A percentile compares a stretch with the other conserved stretches of the same genome.
These are phyloP conservation scores for Lindgomyces ingoldianus DNA, from an alignment of 495 filamentous ascomycete genomes.

Conservation along the genomic window DNA sequence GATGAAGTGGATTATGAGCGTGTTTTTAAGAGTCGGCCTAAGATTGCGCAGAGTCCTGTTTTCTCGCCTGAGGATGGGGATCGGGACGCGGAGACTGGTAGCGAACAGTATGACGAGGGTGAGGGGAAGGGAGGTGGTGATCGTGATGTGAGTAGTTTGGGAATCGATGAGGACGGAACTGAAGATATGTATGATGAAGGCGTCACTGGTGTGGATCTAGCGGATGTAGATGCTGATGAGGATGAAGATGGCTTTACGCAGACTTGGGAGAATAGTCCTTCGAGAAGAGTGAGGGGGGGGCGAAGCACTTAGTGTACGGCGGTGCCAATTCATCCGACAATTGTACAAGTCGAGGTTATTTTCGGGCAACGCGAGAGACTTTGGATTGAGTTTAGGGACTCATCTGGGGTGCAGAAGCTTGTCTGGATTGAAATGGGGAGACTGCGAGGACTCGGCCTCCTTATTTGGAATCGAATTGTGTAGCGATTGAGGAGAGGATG, in stretches of 20 bases:
- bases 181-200: constrained; percentile 27
- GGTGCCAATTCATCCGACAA: not conserved
- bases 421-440: no score
- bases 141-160: not conserved
- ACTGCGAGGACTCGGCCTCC: no score
- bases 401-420: no score
- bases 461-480: no score
- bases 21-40: constrained; percentile 83
- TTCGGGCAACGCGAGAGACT: no score
- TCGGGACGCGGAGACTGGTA: not conserved
- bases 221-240: constrained; percentile 23
- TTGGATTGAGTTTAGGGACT: no score
- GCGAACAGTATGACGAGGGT: not conserved
- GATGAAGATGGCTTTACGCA: constrained; percentile 18
- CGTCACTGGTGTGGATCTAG: constrained; percentile 31
- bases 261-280: constrained; percentile 26
- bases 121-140: not conserved
- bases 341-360: no score
- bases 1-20: constrained; percentile 77
- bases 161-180: not conserved
- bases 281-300: not conserved
- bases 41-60: constrained; percentile 73
- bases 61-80: constrained; percentile 11
- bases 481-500: no score
- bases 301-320: not conserved